Conservation (phyloP, 2,329 filamentous ascomycete species). For the Neonectria neomacrospora region DNA sequence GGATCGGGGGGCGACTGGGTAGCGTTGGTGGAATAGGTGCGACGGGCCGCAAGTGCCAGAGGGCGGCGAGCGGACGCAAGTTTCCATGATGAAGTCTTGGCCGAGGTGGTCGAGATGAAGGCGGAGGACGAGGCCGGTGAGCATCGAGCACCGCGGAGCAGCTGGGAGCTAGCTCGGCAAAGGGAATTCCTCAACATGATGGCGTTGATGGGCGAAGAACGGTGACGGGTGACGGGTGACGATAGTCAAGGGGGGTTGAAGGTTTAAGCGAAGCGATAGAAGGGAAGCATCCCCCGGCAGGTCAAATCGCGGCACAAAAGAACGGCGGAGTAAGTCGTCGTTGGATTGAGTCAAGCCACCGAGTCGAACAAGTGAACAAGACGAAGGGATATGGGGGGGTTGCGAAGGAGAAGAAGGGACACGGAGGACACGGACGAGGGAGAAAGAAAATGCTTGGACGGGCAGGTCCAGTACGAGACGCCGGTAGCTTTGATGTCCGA, state of each 20-base stretch:
- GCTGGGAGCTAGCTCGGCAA: slow-evolving; percentile 72
- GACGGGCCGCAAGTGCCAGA: slow-evolving; percentile 61
- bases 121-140: slow-evolving; percentile 53
- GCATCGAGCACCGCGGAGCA: slow-evolving; percentile 66
- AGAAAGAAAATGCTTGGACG: slow-evolving; percentile 39
- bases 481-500: slow-evolving; percentile 45
- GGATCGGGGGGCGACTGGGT: slow-evolving; percentile 73
- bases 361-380: slow-evolving; percentile 29
- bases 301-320: slow-evolving; percentile 52
- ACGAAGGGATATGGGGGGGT: slow-evolving; percentile 28
- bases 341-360: slow-evolving; percentile 37
- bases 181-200: slow-evolving; percentile 80
- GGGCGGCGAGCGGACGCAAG: slow-evolving; percentile 60
- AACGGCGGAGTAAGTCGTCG: slow-evolving; percentile 63
- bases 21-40: slow-evolving; percentile 64
- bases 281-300: slow-evolving; percentile 48
- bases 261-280: slow-evolving; percentile 36
- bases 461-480: slow-evolving; percentile 23
- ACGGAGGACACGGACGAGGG: slow-evolving; percentile 28
- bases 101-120: slow-evolving; percentile 56
- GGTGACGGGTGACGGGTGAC: slow-evolving; percentile 29
- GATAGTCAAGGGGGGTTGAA: slow-evolving; percentile 31
- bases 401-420: slow-evolving; percentile 23
- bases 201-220: slow-evolving; percentile 48
- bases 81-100: slow-evolving; percentile 56